Conservation (phyloP, 2,329 filamentous ascomycete species). For the Clonostachys chloroleuca region DNA sequence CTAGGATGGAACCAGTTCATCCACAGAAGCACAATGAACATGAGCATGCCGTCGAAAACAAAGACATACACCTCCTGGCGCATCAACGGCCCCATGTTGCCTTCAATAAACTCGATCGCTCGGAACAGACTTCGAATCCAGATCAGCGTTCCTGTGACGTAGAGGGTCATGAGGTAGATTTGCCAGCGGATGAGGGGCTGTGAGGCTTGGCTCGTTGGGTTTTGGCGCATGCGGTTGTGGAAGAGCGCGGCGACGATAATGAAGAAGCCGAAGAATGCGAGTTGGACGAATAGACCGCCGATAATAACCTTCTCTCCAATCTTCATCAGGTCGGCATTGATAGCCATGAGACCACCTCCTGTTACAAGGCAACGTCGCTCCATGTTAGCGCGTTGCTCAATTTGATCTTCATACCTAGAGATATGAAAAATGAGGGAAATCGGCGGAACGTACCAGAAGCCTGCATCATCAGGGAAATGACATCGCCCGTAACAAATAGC, state of each 20-base stretch:
- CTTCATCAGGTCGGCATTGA: constrained; percentile 10
- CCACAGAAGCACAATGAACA: constrained; percentile 12
- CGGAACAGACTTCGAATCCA: constrained; percentile 38
- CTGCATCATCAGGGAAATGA: constrained; percentile 43
- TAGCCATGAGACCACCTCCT: constrained; percentile 6
- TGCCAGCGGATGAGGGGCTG: constrained; percentile 19
- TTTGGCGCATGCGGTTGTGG: constrained; percentile 26
- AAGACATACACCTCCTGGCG: constrained; percentile 35
- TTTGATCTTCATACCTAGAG: neutral
- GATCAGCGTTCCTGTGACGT: constrained; percentile 29
- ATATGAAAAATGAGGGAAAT: neutral
- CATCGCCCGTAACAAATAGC: constrained; percentile 44
- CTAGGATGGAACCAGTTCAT: constrained; percentile 1
- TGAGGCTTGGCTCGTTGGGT: neutral
- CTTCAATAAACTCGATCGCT: constrained; percentile 41
- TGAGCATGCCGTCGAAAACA: constrained; percentile 28
- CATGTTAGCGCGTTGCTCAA: constrained; percentile 11
- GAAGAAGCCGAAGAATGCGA: constrained; percentile 54
- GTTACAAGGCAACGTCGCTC: constrained; percentile 4
- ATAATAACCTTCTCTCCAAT: constrained; percentile 48
- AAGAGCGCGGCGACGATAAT: constrained; percentile 41
- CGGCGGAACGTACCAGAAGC: constrained; percentile 9
- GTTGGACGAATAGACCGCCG: constrained; percentile 50
- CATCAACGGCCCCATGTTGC: constrained; percentile 30
- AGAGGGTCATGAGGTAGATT: constrained; percentile 26